phyloP scores from a whole-genome alignment of 78 protist genomes.

The Dictyostelium capitatum region DNA sequence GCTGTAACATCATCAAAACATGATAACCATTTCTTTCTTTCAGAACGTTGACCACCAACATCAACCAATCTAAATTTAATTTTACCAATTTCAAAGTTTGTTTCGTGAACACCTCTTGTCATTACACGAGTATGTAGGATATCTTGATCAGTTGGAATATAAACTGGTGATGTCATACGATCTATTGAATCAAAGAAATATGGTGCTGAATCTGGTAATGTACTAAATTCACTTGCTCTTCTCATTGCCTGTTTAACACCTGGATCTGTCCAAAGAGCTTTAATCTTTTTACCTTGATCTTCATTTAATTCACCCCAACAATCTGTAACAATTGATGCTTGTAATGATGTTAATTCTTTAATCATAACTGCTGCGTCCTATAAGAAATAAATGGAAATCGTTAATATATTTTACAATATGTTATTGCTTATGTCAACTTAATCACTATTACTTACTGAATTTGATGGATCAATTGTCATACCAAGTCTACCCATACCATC shows the following conservation, averaged over 20 bases:
- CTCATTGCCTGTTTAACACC: constrained; percentile 86
- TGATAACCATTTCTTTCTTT: constrained; percentile 95
- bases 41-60: constrained; percentile 96
- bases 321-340: constrained; percentile 51
- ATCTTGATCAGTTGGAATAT: constrained; percentile 88
- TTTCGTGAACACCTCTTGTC: constrained; percentile 90
- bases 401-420: too few species aligned
- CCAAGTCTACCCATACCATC: constrained; percentile 79
- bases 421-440: too few species aligned
- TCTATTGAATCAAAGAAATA: constrained; percentile 83
- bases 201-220: constrained; percentile 80
- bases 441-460: too few species aligned
- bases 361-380: constrained; percentile 75
- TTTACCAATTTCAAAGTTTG: constrained; percentile 83
- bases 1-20: constrained; percentile 94
- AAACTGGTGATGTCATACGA: constrained; percentile 77
- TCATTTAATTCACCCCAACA: constrained; percentile 61
- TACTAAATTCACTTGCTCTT: constrained; percentile 86
- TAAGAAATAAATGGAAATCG: background rate
- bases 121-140: constrained; percentile 86
- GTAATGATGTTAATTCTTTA: constrained; percentile 69
- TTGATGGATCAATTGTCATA: constrained; percentile 65
- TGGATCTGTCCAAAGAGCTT: constrained; percentile 90
- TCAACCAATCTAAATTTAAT: constrained; percentile 88
- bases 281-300: constrained; percentile 69